Evolutionary conservation across 805 yeast species (phyloP).

Genomic region (Hagleromyces aurorensis): DNA sequence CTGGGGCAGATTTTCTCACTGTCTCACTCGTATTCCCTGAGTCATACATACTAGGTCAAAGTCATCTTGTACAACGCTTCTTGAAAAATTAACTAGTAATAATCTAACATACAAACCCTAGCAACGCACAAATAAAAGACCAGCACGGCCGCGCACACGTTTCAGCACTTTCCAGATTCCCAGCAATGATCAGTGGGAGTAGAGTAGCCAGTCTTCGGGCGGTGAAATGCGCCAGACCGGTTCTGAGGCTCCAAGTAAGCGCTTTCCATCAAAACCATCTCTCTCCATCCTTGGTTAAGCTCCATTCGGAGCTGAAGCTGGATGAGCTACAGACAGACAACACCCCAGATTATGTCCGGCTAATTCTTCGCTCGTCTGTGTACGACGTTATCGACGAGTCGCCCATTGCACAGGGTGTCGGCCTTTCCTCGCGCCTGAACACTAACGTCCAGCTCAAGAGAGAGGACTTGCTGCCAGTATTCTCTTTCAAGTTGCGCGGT

Average conservation of each 20-base stretch:
- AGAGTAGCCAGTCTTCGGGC: too few species aligned
- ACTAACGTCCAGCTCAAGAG: constrained; percentile 75
- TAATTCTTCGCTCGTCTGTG: constrained; percentile 85
- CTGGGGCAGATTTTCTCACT: too few species aligned
- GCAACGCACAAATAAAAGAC: too few species aligned
- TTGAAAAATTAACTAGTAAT: too few species aligned
- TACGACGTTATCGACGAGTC: constrained; percentile 92
- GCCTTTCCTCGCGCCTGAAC: constrained; percentile 65
- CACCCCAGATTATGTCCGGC: constrained; percentile 85
- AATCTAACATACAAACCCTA: too few species aligned
- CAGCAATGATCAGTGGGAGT: too few species aligned
- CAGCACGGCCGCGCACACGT: too few species aligned
- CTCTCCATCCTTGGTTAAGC: constrained; percentile 17
- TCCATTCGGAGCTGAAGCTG: constrained; percentile 27
- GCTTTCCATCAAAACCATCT: constrained; percentile 15
- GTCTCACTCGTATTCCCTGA: too few species aligned
- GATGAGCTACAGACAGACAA: constrained; percentile 54
- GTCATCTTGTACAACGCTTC: too few species aligned
- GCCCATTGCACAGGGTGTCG: constrained; percentile 69
- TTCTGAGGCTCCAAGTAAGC: too few species aligned
- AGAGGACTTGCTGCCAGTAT: constrained; percentile 91
- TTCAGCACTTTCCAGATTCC: too few species aligned
- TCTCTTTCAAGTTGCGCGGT: constrained; percentile 93
- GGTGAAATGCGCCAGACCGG: too few species aligned
- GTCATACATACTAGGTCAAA: not conserved